phyloP scores from a whole-genome alignment of 768 basidiomycete species.

The Tylopilus plumbeoviolaceoides region DNA sequence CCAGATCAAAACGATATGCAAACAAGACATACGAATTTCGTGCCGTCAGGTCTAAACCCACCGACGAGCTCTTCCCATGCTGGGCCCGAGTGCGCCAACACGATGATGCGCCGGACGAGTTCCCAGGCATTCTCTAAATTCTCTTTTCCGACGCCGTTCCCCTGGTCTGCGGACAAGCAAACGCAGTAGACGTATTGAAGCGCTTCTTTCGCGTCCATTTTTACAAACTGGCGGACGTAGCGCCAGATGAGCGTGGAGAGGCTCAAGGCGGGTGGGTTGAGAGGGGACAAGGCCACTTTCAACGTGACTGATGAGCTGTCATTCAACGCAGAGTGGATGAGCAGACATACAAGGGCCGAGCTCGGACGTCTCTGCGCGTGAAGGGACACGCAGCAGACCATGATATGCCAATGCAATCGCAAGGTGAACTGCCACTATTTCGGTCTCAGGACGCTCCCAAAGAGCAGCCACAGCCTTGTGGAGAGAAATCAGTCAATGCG shows the following conservation, averaged over 20 bases:
- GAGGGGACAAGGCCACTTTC: slow-evolving; percentile 67
- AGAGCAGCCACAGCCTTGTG: slow-evolving; percentile 82
- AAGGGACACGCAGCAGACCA: slow-evolving; percentile 82
- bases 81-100: slow-evolving; percentile 70
- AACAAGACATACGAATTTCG: slow-evolving; percentile 69
- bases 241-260: slow-evolving; percentile 86
- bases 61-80: slow-evolving; percentile 94
- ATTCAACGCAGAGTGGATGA: background rate
- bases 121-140: slow-evolving; percentile 83
- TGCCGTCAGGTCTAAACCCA: slow-evolving; percentile 85
- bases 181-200: slow-evolving; percentile 93
- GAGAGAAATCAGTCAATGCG: background rate
- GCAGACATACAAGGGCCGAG: slow-evolving; percentile 67
- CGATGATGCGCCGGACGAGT: slow-evolving; percentile 71
- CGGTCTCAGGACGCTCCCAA: slow-evolving; percentile 81
- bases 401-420: slow-evolving; percentile 92
- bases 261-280: slow-evolving; percentile 67
- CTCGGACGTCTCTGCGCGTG: slow-evolving; percentile 77
- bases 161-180: slow-evolving; percentile 70
- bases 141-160: slow-evolving; percentile 69
- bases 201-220: slow-evolving; percentile 90
- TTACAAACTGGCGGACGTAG: slow-evolving; percentile 89
- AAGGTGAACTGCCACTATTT: slow-evolving; percentile 92
- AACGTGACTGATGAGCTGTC: background rate
- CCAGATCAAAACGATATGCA: background rate